These are phyloP conservation scores for Saussurea involucrata DNA, from an alignment of 129 eudicot genomes.

Conservation along the genomic window DNA sequence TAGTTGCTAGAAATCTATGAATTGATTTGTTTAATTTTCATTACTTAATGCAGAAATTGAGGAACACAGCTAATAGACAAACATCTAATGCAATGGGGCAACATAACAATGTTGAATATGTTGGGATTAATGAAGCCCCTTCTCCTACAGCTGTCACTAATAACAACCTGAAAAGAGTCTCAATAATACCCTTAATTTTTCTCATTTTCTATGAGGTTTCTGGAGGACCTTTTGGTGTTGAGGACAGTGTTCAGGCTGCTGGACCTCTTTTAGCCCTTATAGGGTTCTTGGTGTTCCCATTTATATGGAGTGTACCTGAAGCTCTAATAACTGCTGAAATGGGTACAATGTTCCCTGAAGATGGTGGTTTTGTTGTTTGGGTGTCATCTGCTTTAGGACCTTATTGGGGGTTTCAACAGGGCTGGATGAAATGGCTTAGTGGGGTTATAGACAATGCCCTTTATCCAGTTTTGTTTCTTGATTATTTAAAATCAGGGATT, in stretches of 20 bases:
- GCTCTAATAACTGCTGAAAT: conserved; percentile 82
- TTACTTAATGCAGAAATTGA: conserved; percentile 46
- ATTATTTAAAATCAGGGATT: conserved; percentile 62
- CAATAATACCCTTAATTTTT: conserved; percentile 60
- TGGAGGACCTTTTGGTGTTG: conserved; percentile 84
- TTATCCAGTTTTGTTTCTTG: conserved; percentile 74
- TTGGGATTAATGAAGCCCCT: conserved; percentile 40
- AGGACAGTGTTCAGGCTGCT: conserved; percentile 76
- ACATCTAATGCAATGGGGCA: conserved; percentile 51
- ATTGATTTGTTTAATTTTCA: neutral
- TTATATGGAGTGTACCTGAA: conserved; percentile 83
- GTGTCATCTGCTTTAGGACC: conserved; percentile 79
- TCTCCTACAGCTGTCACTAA: conserved; percentile 40
- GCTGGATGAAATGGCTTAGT: conserved; percentile 91
- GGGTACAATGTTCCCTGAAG: conserved; percentile 89
- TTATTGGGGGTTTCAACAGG: conserved; percentile 86
- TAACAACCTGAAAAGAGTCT: conserved; percentile 33
- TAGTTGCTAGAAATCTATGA: neutral
- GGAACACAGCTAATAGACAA: conserved; percentile 33
- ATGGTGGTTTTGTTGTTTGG: conserved; percentile 91
- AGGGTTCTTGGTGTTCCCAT: conserved; percentile 65
- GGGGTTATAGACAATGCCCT: conserved; percentile 81
- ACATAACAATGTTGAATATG: conserved; percentile 30
- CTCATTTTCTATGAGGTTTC: conserved; percentile 84
- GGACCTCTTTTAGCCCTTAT: conserved; percentile 74